Evolutionary conservation across 352 stramenopile genomes (phyloP).

Genomic region (Phytophthora syringae): DNA sequence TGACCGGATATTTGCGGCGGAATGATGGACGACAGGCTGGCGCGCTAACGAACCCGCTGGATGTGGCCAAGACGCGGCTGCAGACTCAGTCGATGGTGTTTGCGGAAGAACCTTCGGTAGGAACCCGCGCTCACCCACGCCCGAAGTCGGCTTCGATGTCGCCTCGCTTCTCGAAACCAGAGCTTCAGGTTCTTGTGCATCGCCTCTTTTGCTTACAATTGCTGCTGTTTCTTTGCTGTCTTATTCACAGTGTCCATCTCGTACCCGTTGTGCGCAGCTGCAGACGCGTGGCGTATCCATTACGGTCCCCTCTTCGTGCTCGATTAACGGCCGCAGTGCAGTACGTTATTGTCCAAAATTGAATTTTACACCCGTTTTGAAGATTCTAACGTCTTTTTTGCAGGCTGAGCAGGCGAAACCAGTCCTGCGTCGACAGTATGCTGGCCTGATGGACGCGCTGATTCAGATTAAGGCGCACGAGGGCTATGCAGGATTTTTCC

Average conservation of each 20-base stretch:
- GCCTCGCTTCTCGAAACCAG: constrained; percentile 46
- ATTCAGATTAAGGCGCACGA: constrained; percentile 94
- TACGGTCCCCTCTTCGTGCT: constrained; percentile 65
- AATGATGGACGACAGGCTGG: constrained; percentile 55
- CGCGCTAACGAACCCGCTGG: constrained; percentile 96
- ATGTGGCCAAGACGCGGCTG: constrained; percentile 98
- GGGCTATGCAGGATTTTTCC: constrained; percentile 94
- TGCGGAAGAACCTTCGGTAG: constrained; percentile 66
- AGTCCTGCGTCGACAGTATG: constrained; percentile 76
- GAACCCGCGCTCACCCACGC: constrained; percentile 36
- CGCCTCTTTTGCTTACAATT: constrained; percentile 37
- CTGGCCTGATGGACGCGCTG: constrained; percentile 74
- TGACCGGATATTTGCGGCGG: background rate
- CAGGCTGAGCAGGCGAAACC: constrained; percentile 43
- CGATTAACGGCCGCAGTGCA: constrained; percentile 47
- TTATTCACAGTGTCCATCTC: constrained; percentile 75
- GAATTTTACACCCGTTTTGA: background rate
- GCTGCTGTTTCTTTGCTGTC: constrained; percentile 44
- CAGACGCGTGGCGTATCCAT: constrained; percentile 67
- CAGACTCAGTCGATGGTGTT: constrained; percentile 93
- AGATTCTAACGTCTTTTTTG: constrained; percentile 9
- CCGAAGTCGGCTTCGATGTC: constrained; percentile 39
- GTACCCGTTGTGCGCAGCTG: constrained; percentile 76
- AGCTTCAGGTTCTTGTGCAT: constrained; percentile 64
- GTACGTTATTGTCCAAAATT: constrained; percentile 31